Percentiles rank a stretch among this genome's conserved stretches.
These are phyloP conservation scores for Suhomyces kunorum DNA, from an alignment of 1,139 yeast genomes.

Conservation along the genomic window DNA sequence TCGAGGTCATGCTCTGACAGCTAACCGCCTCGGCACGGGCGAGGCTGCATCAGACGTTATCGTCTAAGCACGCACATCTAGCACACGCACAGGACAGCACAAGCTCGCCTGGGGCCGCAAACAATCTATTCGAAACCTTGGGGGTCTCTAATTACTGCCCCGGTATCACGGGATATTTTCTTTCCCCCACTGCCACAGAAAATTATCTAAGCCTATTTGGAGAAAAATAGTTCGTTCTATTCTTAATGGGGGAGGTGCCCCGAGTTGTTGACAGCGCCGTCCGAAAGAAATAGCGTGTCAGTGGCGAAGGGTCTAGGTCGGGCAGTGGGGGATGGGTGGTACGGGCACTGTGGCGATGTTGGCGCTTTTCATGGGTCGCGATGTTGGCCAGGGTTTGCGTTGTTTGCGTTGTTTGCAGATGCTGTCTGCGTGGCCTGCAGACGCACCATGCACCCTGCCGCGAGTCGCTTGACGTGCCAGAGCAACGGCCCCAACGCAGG, in stretches of 20 bases:
- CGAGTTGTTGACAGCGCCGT: no score
- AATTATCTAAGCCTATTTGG: not conserved
- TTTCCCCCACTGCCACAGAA: not conserved
- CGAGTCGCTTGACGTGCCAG: no score
- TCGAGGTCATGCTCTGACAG: slow-evolving; percentile 3
- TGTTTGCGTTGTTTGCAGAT: no score
- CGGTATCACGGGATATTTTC: not conserved
- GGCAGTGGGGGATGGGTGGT: no score
- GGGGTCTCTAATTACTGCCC: not conserved
- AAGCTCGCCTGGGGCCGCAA: not conserved
- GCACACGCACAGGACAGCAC: not conserved
- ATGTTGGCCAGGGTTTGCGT: no score
- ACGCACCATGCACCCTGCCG: no score
- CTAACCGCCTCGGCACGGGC: not conserved
- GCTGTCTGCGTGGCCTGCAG: no score
- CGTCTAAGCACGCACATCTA: not conserved
- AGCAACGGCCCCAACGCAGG: no score
- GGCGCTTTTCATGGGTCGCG: no score
- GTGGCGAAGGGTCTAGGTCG: no score
- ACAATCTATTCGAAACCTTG: not conserved
- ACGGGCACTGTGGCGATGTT: no score
- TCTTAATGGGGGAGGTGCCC: not conserved
- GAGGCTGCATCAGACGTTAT: slow-evolving; percentile 2
- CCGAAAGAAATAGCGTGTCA: no score
- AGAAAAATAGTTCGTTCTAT: not conserved